These are phyloP conservation scores for Dactylellina haptotyla DNA, from an alignment of 2,329 filamentous ascomycete species.

Conservation along the genomic window DNA sequence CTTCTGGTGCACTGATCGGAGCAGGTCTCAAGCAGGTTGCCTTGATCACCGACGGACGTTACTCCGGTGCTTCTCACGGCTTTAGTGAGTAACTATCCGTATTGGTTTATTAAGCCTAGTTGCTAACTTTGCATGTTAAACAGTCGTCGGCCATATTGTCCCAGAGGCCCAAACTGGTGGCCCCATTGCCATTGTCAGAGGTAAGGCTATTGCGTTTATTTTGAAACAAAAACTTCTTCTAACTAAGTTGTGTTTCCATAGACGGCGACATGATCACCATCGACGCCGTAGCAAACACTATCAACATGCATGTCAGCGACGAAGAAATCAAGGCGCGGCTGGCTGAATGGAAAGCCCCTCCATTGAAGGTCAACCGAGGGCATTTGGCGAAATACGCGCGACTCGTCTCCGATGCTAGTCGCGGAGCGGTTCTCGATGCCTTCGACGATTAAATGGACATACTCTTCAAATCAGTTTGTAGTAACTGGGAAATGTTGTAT, in stretches of 20 bases:
- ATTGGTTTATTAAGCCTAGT: not conserved
- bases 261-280: conserved; percentile 88
- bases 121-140: conserved; percentile 9
- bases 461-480: not conserved
- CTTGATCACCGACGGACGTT: conserved; percentile 90
- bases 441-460: conserved; percentile 36
- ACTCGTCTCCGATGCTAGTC: conserved; percentile 88
- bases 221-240: not conserved
- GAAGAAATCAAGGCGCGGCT: conserved; percentile 75
- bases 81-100: conserved; percentile 65
- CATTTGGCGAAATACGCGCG: conserved; percentile 88
- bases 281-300: conserved; percentile 78
- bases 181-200: conserved; percentile 79
- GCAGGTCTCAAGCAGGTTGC: conserved; percentile 81
- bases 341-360: conserved; percentile 75
- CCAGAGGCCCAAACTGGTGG: conserved; percentile 91
- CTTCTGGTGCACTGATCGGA: conserved; percentile 90
- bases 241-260: not conserved
- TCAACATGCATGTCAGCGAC: conserved; percentile 77
- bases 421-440: conserved; percentile 66
- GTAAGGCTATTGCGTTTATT: conserved; percentile 25
- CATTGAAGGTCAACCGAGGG: conserved; percentile 79
- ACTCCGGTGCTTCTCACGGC: conserved; percentile 80
- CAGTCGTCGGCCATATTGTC: conserved; percentile 63
- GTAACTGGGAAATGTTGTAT: not conserved